Evolutionary conservation across 2,329 filamentous ascomycete species (phyloP), one percentile per base, ranked within the genome.

Genomic region (Pseudomassariella vexata): DNA sequence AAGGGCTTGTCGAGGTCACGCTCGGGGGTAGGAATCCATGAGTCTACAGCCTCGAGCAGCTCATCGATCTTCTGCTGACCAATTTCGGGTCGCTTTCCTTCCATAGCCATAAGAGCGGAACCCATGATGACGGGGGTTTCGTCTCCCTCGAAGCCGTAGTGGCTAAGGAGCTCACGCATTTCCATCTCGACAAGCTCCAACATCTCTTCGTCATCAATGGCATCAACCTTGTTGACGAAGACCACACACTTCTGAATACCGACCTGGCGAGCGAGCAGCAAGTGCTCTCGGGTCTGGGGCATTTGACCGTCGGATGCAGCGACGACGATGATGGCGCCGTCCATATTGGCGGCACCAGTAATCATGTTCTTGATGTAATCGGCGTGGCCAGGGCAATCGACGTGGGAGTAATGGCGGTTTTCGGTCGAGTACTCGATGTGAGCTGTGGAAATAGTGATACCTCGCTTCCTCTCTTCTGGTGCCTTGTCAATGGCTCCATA

Each of bases 321-420:
- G 52, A 98, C 94, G 48, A 98, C 92, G 55, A 98, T 95, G 60
- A 98, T 90, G 55, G 92, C 90, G 55, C 92, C 92, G 55, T 98
- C 92, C 92, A 98, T 98, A 74, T 88, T 94, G 55, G 94, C 90
- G 43, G 92, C 89, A 80, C 92, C 92, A 48, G 92, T 98, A 65
- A 98, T 98, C 92, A 98, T 98, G 82, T 98, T 98, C 80, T 98
- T 98, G 74, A 98, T 96, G 76, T 98, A 98, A 87, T 98, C 92
- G 67, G 92, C 92, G 82, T 98, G 92, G 68, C 92, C 92, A 38
- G 92, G 92, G 68, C 92, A 98, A 78, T 98, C 92, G 72, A 98
- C 92, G 78, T 98, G 92, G 55, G 92, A 92, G 70, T 98, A 98
- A 73, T 98, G 92, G 57, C 92, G 83, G 59, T 73, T 74, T 1